Percentiles rank a stretch among this genome's conserved stretches.
Evolutionary conservation across 2,329 filamentous ascomycete species (phyloP).

Genomic region (Aspergillus nomiae): DNA sequence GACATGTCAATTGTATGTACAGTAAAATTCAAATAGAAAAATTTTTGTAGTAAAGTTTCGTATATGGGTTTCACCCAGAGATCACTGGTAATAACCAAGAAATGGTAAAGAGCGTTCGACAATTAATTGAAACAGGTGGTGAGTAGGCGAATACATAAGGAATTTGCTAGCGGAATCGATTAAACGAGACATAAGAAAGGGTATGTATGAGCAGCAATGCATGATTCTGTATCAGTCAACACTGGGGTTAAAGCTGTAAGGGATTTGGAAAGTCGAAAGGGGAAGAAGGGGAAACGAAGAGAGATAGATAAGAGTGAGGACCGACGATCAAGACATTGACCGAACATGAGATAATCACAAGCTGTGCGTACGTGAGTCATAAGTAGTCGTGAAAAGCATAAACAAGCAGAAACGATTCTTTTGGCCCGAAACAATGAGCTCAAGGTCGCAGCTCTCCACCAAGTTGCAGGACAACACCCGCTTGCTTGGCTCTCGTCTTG

Average conservation of each 20-base stretch:
- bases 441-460: constrained; percentile 64
- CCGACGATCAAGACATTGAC: constrained; percentile 19
- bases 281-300: background rate
- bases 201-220: constrained; percentile 20
- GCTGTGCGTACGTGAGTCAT: constrained; percentile 23
- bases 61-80: background rate
- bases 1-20: constrained; percentile 9
- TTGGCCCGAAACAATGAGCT: constrained; percentile 5
- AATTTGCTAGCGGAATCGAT: constrained; percentile 8
- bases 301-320: constrained; percentile 8
- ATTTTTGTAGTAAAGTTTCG: background rate
- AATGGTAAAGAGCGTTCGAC: background rate
- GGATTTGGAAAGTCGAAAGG: background rate
- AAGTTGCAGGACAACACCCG: constrained; percentile 64
- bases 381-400: constrained; percentile 24
- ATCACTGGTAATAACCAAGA: background rate
- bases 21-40: background rate
- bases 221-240: constrained; percentile 6
- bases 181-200: constrained; percentile 13
- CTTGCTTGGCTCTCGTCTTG: constrained; percentile 44
- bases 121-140: background rate
- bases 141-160: constrained; percentile 12
- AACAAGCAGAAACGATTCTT: constrained; percentile 15
- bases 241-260: background rate
- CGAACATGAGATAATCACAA: constrained; percentile 21